Percentiles rank a stretch among this genome's conserved stretches.
Conservation (phyloP, 1,139 yeast genomes). For the Tardiomyces digboiensis region DNA sequence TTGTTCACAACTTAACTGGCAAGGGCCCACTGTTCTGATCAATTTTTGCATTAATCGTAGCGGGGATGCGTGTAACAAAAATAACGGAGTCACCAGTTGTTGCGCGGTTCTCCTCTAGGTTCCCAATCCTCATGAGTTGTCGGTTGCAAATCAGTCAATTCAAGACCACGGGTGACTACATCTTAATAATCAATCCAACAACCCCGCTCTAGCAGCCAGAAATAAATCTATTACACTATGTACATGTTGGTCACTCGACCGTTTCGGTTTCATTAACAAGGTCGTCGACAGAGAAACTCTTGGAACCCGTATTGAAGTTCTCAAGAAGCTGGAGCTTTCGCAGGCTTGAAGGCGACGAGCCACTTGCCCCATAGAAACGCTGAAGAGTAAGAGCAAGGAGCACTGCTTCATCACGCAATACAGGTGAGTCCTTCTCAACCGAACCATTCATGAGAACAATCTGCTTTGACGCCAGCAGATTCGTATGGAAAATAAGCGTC, state of each 20-base stretch:
- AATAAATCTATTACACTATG: neutral
- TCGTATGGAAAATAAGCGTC: slow-evolving; percentile 80
- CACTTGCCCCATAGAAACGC: slow-evolving; percentile 75
- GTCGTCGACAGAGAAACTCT: slow-evolving; percentile 52
- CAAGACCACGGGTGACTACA: no score
- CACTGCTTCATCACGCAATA: slow-evolving; percentile 65
- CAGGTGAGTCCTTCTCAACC: slow-evolving; percentile 60
- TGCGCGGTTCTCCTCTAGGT: no score
- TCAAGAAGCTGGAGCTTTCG: slow-evolving; percentile 48
- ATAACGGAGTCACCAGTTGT: no score
- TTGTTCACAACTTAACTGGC: no score
- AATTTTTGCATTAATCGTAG: no score
- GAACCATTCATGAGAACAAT: slow-evolving; percentile 82
- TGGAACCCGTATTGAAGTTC: slow-evolving; percentile 62
- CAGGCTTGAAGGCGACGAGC: slow-evolving; percentile 28
- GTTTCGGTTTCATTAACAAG: slow-evolving; percentile 67
- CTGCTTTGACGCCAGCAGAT: slow-evolving; percentile 50
- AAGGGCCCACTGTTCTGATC: no score
- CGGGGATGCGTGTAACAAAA: no score
- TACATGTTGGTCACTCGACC: slow-evolving; percentile 36
- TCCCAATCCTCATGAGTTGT: no score
- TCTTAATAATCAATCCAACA: no score
- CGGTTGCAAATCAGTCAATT: no score
- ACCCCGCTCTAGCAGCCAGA: no score
- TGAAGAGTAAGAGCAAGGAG: slow-evolving; percentile 71